These are phyloP conservation scores for Alternaria panax DNA, from an alignment of 2,329 filamentous ascomycete species.

Conservation along the genomic window DNA sequence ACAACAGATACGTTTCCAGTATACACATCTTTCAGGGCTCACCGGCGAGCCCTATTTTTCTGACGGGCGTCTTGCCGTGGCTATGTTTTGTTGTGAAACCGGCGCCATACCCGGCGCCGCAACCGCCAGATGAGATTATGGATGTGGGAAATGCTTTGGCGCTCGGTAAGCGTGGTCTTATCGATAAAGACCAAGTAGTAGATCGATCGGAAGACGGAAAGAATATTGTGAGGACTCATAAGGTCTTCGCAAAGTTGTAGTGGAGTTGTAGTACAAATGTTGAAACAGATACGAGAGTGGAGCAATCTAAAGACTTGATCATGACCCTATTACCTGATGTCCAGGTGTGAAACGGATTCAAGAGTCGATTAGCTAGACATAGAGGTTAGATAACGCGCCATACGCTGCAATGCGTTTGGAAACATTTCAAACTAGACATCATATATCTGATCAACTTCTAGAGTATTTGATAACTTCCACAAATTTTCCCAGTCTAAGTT, in stretches of 20 bases:
- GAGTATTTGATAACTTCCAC: neutral
- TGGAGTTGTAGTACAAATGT: neutral
- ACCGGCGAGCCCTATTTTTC: slow-evolving; percentile 5
- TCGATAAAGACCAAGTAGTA: slow-evolving; percentile 1
- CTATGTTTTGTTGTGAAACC: neutral
- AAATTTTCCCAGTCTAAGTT: neutral
- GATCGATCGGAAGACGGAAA: neutral
- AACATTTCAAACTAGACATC: neutral
- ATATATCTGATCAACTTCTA: neutral
- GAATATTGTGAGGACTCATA: neutral
- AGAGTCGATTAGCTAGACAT: neutral
- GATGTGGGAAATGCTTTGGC: neutral
- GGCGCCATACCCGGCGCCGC: neutral
- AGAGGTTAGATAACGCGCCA: neutral
- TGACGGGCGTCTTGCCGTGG: neutral
- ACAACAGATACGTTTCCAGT: slow-evolving; percentile 12
- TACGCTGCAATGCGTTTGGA: neutral
- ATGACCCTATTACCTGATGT: neutral
- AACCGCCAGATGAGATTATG: neutral
- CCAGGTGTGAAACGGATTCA: neutral
- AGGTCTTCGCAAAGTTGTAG: neutral
- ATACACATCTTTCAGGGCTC: slow-evolving; percentile 6
- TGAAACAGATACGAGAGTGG: neutral
- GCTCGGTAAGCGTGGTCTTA: neutral
- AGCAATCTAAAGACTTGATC: neutral